A percentile compares a stretch with the other conserved stretches of the same genome.
phyloP scores from a whole-genome alignment of 2,329 filamentous ascomycete genomes.

The Apiospora sp. region DNA sequence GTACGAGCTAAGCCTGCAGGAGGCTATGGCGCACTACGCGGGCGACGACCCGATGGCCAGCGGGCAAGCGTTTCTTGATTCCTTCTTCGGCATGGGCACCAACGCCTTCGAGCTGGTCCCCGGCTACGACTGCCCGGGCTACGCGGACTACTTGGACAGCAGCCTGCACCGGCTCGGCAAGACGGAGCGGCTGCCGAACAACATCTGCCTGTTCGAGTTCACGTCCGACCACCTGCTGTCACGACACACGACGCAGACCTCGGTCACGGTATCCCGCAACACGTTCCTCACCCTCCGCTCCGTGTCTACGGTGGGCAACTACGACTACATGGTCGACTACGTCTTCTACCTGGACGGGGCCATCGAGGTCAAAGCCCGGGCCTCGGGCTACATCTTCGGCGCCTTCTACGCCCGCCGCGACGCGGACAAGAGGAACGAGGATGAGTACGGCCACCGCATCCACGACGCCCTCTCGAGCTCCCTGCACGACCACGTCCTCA shows the following conservation, averaged over 20 bases:
- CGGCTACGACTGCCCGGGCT: slow-evolving; percentile 38
- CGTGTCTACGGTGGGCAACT: slow-evolving; percentile 50
- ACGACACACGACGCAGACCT: slow-evolving; percentile 43
- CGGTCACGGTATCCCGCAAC: slow-evolving; percentile 36
- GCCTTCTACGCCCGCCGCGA: slow-evolving; percentile 34
- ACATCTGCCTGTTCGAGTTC: slow-evolving; percentile 54
- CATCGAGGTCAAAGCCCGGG: slow-evolving; percentile 48
- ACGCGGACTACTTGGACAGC: slow-evolving; percentile 38
- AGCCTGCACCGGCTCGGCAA: slow-evolving; percentile 32
- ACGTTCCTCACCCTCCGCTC: slow-evolving; percentile 44
- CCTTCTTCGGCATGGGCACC: slow-evolving; percentile 42
- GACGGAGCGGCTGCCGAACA: slow-evolving; percentile 44
- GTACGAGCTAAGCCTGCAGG: slow-evolving; percentile 43
- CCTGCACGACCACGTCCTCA: slow-evolving; percentile 49
- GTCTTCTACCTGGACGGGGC: slow-evolving; percentile 51
- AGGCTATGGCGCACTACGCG: slow-evolving; percentile 37
- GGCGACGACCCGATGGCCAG: slow-evolving; percentile 40
- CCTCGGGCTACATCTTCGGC: slow-evolving; percentile 44
- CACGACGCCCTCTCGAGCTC: slow-evolving; percentile 42
- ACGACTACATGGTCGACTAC: slow-evolving; percentile 51
- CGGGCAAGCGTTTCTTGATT: slow-evolving; percentile 41
- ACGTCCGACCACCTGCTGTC: slow-evolving; percentile 47
- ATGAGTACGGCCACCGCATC: slow-evolving; percentile 45
- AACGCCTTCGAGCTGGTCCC: slow-evolving; percentile 40
- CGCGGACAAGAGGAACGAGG: slow-evolving; percentile 33